phyloP scores from a whole-genome alignment of 805 yeast genomes.

The Candida wancherniae region DNA sequence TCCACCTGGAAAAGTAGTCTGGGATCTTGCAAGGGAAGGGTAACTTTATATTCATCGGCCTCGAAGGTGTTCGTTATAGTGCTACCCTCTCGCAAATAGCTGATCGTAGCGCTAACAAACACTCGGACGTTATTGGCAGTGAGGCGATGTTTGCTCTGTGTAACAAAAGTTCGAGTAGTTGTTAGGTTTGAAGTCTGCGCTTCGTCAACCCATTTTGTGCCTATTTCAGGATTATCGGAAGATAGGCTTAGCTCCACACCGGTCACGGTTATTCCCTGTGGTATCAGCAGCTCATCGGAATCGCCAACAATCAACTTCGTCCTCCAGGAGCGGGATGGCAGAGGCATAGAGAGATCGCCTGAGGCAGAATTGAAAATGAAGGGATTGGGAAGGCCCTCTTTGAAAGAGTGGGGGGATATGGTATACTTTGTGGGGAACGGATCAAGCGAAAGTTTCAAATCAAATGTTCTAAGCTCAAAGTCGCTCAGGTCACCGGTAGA shows the following conservation, averaged over 20 bases:
- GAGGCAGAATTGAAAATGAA: constrained; percentile 21
- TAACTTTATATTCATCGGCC: constrained; percentile 44
- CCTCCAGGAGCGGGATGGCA: constrained; percentile 29
- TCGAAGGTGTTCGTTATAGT: constrained; percentile 24
- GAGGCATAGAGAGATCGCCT: constrained; percentile 23
- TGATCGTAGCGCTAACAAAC: constrained; percentile 12
- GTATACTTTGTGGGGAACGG: constrained; percentile 22
- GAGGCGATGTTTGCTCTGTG: constrained; percentile 35
- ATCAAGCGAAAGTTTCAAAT: constrained; percentile 21
- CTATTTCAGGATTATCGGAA: constrained; percentile 26
- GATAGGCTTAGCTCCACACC: constrained; percentile 18
- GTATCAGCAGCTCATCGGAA: constrained; percentile 3
- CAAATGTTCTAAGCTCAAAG: constrained; percentile 21
- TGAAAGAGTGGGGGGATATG: constrained; percentile 26
- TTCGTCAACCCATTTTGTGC: constrained; percentile 14
- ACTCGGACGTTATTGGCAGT: constrained; percentile 31
- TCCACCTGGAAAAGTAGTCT: constrained; percentile 48
- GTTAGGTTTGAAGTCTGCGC: background rate
- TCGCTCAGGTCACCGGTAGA: constrained; percentile 16
- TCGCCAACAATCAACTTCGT: constrained; percentile 14
- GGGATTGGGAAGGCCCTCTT: constrained; percentile 31
- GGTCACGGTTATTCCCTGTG: constrained; percentile 15
- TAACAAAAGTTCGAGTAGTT: constrained; percentile 23
- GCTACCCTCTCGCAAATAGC: constrained; percentile 8
- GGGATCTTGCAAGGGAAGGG: constrained; percentile 65